These are phyloP conservation scores for Angomonas deanei DNA, from an alignment of 208 protist genomes.

Conservation along the genomic window DNA sequence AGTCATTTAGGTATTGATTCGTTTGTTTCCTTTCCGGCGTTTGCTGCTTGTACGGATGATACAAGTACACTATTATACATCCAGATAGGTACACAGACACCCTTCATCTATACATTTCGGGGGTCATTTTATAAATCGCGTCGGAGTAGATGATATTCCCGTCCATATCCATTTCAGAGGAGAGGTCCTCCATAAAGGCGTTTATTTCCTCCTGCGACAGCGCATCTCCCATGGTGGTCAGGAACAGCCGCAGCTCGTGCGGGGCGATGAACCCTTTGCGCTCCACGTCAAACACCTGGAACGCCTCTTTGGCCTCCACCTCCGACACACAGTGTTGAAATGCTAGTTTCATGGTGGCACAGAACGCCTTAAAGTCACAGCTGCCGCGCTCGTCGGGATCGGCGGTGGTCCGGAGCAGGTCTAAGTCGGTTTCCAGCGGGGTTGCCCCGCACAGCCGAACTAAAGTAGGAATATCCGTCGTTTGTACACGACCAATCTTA, in stretches of 20 bases:
- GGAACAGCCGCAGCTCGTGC: slow-evolving; percentile 91
- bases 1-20: background rate
- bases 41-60: no score
- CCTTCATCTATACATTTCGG: slow-evolving; percentile 64
- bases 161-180: slow-evolving; percentile 84
- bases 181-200: slow-evolving; percentile 81
- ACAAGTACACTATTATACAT: background rate
- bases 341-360: slow-evolving; percentile 52
- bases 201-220: slow-evolving; percentile 90
- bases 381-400: slow-evolving; percentile 61
- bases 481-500: slow-evolving; percentile 66
- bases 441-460: slow-evolving; percentile 68
- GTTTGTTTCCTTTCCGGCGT: no score
- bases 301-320: slow-evolving; percentile 88
- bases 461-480: slow-evolving; percentile 42
- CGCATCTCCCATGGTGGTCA: slow-evolving; percentile 92
- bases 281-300: slow-evolving; percentile 92
- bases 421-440: slow-evolving; percentile 59
- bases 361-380: slow-evolving; percentile 75
- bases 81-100: background rate
- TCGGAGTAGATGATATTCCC: slow-evolving; percentile 78
- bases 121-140: slow-evolving; percentile 79
- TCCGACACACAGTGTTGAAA: slow-evolving; percentile 41
- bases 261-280: slow-evolving; percentile 87
- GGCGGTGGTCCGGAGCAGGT: slow-evolving; percentile 42